Evolutionary conservation across 2,329 filamentous ascomycete genomes (phyloP), one percentile per base, ranked within the genome.

Genomic region (Gnomoniopsis smithogilvyi): DNA sequence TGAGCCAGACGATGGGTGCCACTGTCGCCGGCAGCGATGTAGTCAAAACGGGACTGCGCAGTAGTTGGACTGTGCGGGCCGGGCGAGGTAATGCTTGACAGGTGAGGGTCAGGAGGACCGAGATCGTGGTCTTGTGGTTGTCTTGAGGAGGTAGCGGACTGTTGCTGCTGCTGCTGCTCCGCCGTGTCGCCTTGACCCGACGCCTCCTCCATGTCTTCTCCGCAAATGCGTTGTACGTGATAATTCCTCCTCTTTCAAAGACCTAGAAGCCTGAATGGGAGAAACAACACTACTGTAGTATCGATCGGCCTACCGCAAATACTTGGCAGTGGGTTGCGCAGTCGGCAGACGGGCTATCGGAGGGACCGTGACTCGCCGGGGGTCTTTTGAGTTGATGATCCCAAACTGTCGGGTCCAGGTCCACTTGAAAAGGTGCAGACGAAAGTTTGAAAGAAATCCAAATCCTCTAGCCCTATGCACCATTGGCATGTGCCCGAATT

Each of bases 181-280:
- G 30, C 53, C 19, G 30, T 50, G 36, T 54, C 45, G 34, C 43
- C 22, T 12, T 45, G 53, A 21, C 50, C 38, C 14, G 46, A 24
- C 36, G 46, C 6, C 11, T 60, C 60, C 60, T 60, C 60, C 33
- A 22, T 34, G 36, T 48, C 46, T 54, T 47, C 6, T 6, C 1
- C 8, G 15, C 45, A 24, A 21, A 21, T 14, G 34, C 48, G 6
- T 34, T 50, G 3, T 43, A 43, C 19, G 8, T 8, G n/a, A 2
- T 34, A 17, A 24, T 36, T 22, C 54, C 46, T 45, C 30, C 50
- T 30, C 22, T 41, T 47, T n/a, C 19, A 26, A 56, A 57, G 53
- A 62, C 57, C 57, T 56, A 54, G 46, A 54, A 60, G 53, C 21
- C 60, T 54, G 45, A 12, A 14, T 41, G 43, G 38, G 30, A 30